Percentiles rank a stretch among this genome's conserved stretches.
phyloP scores from a whole-genome alignment of 331 rosid species.

The Rhamnella rubrinervis region DNA sequence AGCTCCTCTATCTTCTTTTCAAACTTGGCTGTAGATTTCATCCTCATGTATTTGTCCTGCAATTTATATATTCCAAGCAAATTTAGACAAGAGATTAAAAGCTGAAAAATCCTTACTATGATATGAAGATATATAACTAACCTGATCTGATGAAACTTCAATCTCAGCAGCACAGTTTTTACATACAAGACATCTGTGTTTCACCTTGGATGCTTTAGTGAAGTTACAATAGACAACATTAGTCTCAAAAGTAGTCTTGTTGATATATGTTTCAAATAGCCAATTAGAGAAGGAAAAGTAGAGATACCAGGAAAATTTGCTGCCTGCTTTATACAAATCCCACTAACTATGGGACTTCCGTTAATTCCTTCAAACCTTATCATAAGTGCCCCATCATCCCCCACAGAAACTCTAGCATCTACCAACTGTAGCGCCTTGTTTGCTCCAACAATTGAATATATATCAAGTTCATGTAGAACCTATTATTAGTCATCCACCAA shows the following conservation, averaged over 20 bases:
- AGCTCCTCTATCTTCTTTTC: conserved; percentile 25
- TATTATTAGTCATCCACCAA: not conserved
- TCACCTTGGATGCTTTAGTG: conserved; percentile 7
- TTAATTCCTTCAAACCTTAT: conserved; percentile 19
- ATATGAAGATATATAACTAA: conserved; percentile 6
- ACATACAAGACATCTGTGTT: conserved; percentile 11
- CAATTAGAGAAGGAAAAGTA: not conserved
- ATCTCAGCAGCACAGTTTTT: conserved; percentile 13
- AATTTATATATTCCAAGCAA: not conserved
- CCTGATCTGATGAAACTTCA: conserved; percentile 17
- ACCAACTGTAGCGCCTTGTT: conserved; percentile 14
- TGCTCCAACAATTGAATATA: conserved; percentile 20
- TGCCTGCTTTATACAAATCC: conserved; percentile 10
- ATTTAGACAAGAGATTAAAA: not conserved
- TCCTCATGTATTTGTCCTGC: conserved; percentile 17
- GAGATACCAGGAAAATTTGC: conserved; percentile 5
- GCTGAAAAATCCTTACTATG: not conserved
- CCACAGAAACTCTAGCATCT: conserved; percentile 14
- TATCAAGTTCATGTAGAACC: conserved; percentile 21
- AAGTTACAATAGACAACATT: conserved; percentile 3
- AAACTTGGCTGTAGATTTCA: conserved; percentile 14
- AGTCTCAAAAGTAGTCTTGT: not conserved
- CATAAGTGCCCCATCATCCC: conserved; percentile 11
- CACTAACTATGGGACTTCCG: conserved; percentile 26
- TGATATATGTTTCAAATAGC: conserved; percentile 1